Percentiles rank a stretch among this genome's conserved stretches.
These are phyloP conservation scores for Globisporangium sylvaticum DNA, from an alignment of 352 stramenopile species.

Conservation along the genomic window DNA sequence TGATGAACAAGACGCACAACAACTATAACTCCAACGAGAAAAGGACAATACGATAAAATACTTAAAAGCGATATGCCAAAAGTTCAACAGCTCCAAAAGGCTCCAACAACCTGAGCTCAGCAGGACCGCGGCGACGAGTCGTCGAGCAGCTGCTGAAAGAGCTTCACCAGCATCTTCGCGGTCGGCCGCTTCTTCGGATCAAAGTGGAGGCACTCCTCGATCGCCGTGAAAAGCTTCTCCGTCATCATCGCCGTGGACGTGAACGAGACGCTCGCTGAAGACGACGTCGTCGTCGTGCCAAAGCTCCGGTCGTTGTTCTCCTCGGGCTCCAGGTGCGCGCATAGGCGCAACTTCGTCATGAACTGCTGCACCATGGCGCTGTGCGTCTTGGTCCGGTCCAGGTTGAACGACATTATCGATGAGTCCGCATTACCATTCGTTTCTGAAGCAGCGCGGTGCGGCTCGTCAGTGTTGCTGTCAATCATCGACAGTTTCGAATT, in stretches of 20 bases:
- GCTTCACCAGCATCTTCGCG: conserved; percentile 44
- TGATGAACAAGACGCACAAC: neutral
- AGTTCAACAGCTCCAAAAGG: neutral
- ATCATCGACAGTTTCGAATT: conserved; percentile 8
- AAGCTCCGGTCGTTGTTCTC: conserved; percentile 37
- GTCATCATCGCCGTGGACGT: conserved; percentile 31
- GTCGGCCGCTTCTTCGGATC: conserved; percentile 52
- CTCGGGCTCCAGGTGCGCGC: conserved; percentile 29
- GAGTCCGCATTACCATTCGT: neutral
- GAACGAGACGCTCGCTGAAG: conserved; percentile 29
- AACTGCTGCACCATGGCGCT: conserved; percentile 42
- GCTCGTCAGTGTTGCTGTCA: conserved; percentile 8
- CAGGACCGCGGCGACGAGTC: conserved; percentile 13
- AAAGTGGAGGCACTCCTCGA: conserved; percentile 58
- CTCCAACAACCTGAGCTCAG: neutral
- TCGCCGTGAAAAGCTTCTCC: conserved; percentile 39
- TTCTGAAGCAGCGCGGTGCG: neutral
- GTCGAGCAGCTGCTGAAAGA: conserved; percentile 44
- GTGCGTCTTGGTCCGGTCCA: conserved; percentile 19
- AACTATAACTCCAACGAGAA: neutral
- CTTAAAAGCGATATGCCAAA: neutral
- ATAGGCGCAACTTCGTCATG: conserved; percentile 43
- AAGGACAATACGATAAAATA: neutral
- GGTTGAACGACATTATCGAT: conserved; percentile 5
- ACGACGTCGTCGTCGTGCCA: conserved; percentile 33